phyloP scores from a whole-genome alignment of 345 rosid species.

The Eucalyptus curtisii region DNA sequence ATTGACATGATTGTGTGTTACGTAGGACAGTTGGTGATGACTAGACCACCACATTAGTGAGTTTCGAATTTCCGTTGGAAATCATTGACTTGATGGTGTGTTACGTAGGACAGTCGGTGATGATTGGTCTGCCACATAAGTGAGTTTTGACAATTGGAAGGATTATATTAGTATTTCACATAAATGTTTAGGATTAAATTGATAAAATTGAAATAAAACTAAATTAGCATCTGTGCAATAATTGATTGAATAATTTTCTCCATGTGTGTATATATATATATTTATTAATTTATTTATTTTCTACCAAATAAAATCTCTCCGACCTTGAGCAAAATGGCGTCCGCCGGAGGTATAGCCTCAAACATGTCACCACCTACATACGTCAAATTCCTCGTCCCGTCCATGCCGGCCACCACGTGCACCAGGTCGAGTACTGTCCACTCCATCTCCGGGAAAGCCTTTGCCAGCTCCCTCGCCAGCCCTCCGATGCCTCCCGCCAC shows the following conservation, averaged over 20 bases:
- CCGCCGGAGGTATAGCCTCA: slow-evolving; percentile 20
- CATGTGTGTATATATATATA: neutral
- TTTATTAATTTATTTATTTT: no score
- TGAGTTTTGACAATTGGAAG: neutral
- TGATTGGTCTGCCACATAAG: fast-evolving
- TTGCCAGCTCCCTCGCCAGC: slow-evolving; percentile 12
- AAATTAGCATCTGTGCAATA: no score
- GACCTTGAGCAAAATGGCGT: slow-evolving; percentile 25
- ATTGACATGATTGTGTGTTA: neutral
- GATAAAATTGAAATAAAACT: no score
- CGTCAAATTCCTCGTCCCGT: slow-evolving; percentile 2
- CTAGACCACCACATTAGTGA: fast-evolving
- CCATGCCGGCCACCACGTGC: slow-evolving; percentile 8
- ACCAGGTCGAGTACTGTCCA: slow-evolving; percentile 25
- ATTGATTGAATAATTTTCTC: neutral
- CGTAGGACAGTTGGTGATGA: neutral
- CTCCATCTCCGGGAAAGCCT: slow-evolving; percentile 13
- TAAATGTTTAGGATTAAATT: no score
- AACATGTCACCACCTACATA: slow-evolving; percentile 31
- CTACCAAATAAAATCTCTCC: neutral
- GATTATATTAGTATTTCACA: neutral
- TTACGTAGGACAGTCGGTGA: fast-evolving
- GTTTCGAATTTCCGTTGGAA: fast-evolving
- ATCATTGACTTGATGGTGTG: no score
- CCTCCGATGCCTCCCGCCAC: slow-evolving; percentile 35